Conservation (phyloP, 2,329 filamentous ascomycete species). For the Penicillium thymicola region DNA sequence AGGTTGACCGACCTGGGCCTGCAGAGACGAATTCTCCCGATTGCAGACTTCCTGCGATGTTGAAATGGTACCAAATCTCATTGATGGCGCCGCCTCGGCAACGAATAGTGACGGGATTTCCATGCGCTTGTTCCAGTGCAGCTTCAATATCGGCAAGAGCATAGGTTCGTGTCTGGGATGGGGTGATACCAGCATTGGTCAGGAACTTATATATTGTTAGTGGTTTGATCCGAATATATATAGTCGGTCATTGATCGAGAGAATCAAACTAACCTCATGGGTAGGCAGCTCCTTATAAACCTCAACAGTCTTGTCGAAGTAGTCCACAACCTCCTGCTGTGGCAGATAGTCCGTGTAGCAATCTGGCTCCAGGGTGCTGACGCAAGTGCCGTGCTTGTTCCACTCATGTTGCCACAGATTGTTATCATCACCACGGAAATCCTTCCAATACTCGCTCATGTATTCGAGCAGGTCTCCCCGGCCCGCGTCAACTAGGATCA, state of each 20-base stretch:
- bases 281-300: slow-evolving; percentile 66
- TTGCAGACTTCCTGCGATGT: slow-evolving; percentile 50
- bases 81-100: slow-evolving; percentile 51
- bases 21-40: slow-evolving; percentile 35
- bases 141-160: slow-evolving; percentile 56
- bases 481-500: slow-evolving; percentile 57
- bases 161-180: slow-evolving; percentile 56
- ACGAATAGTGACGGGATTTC: slow-evolving; percentile 56
- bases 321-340: slow-evolving; percentile 65
- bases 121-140: slow-evolving; percentile 54
- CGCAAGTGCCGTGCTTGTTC: slow-evolving; percentile 72
- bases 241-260: background rate
- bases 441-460: slow-evolving; percentile 72
- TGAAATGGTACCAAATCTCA: slow-evolving; percentile 63
- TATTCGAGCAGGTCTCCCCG: slow-evolving; percentile 58
- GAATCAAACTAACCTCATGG: slow-evolving; percentile 49
- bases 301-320: slow-evolving; percentile 63
- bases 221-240: background rate
- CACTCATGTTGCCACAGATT: slow-evolving; percentile 72
- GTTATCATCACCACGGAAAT: slow-evolving; percentile 61
- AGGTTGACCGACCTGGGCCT: slow-evolving; percentile 31
- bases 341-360: slow-evolving; percentile 64
- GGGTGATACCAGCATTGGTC: slow-evolving; percentile 58
- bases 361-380: slow-evolving; percentile 63
- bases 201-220: slow-evolving; percentile 46